Conservation (phyloP, 495 filamentous ascomycete species). For the Astrothelium macrocarpum region DNA sequence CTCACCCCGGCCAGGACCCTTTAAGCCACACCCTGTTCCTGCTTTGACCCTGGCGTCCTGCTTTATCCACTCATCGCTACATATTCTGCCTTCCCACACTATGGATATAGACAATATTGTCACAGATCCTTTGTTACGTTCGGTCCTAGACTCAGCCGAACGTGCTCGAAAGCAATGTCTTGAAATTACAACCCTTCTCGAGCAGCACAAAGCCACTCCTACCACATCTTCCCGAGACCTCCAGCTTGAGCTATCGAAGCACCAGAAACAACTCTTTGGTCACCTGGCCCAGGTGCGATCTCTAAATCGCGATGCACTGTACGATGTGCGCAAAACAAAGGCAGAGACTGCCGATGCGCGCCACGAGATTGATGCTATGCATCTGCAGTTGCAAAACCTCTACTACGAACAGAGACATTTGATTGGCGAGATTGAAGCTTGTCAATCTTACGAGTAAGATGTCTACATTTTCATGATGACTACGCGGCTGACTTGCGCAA, state of each 20-base stretch:
- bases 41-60: too few relatives aligned
- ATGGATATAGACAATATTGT: constrained; percentile 54
- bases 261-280: constrained; percentile 71
- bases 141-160: constrained; percentile 61
- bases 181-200: constrained; percentile 53
- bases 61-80: too few relatives aligned
- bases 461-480: not conserved
- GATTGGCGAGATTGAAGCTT: constrained; percentile 79
- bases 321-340: constrained; percentile 79
- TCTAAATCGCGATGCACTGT: constrained; percentile 68
- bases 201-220: constrained; percentile 36
- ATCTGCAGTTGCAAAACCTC: constrained; percentile 88
- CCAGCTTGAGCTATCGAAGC: constrained; percentile 56
- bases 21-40: not conserved
- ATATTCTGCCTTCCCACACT: too few relatives aligned
- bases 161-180: constrained; percentile 65
- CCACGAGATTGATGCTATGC: constrained; percentile 81
- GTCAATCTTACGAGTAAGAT: constrained; percentile 84
- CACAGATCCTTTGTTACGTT: constrained; percentile 56
- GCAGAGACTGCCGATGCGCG: constrained; percentile 73
- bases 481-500: constrained; percentile 5
- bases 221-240: constrained; percentile 36
- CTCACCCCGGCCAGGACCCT: not conserved
- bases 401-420: constrained; percentile 94
- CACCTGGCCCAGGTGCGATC: constrained; percentile 74